Evolutionary conservation across 75 land plant genomes (phyloP), one percentile per base, ranked within the genome.

Genomic region (Cupressus sempervirens): DNA sequence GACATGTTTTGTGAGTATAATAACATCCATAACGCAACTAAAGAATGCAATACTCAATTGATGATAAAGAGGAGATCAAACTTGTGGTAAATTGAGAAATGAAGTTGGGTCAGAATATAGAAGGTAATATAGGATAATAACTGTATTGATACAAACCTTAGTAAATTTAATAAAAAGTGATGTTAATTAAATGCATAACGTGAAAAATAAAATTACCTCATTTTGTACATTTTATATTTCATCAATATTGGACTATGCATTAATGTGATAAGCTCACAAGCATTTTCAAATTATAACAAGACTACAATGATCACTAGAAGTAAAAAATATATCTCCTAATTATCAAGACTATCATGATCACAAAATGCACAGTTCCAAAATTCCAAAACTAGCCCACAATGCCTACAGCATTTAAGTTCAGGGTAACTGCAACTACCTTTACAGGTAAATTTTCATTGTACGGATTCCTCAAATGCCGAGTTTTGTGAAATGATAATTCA

Each of bases 371-470:
- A 26, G 46, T 30, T 77, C 80, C n/a, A 79, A 79, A 26, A 38
- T 41, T 3, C n/a, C 45, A 45, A 79, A 45, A 76, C 40, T 38
- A 45, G 35, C 4, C 50, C 16, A 36, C 67, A 80, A 40, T 43
- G 18, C 9, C 53, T 15, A 53, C 18, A 2, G 43, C 70, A 12
- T 82, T 43, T 30, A 14, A 43, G 58, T 79, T 15, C 45, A 83
- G 58, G 70, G 34, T 32, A 54, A 85, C 35, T 12, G 41, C 4
- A 26, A 3, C 38, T 92, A 97, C 99, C 98, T 97, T 97, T 34
- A 97, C 99, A 76, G 98, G 98, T 56, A 97, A 91, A 85, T 97
- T 97, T 58, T 97, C 99, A 88, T 97, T 97, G 92, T 92, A 97
- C 41, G 99, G 95, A 85, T 97, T 97, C 85, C 96, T 89, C 89